phyloP scores from a whole-genome alignment of 2,329 filamentous ascomycete species.

The Cercospora zeae-maydis region DNA sequence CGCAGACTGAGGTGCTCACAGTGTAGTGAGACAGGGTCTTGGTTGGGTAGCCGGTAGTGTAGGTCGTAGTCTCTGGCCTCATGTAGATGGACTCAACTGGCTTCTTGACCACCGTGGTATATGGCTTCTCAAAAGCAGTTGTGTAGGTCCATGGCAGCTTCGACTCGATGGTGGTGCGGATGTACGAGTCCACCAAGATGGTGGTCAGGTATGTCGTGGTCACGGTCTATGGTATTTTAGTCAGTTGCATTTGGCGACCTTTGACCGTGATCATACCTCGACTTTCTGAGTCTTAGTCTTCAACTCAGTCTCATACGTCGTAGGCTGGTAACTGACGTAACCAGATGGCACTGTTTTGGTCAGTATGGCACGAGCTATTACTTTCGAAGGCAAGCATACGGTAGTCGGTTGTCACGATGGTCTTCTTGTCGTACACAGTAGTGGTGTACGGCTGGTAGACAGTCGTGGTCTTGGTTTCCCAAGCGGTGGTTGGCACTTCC shows the following conservation, averaged over 20 bases:
- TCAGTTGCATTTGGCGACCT: background rate
- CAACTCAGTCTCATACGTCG: background rate
- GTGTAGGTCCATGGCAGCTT: conserved; percentile 5
- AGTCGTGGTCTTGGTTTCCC: conserved; percentile 12
- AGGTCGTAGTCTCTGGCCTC: background rate
- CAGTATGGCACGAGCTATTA: background rate
- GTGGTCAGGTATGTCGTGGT: conserved; percentile 9
- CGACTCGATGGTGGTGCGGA: conserved; percentile 2
- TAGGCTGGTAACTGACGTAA: conserved; percentile 7
- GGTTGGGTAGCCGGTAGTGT: background rate
- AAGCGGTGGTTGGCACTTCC: conserved; percentile 8
- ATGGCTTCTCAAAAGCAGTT: conserved; percentile 7
- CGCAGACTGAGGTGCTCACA: conserved; percentile 5
- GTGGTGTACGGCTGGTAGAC: conserved; percentile 12
- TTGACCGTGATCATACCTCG: conserved; percentile 1
- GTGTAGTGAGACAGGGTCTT: conserved; percentile 6
- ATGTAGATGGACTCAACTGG: background rate
- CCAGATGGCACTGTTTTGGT: conserved; percentile 1
- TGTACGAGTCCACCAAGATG: background rate
- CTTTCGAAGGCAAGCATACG: background rate
- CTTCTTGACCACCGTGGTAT: conserved; percentile 6
- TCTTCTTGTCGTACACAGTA: conserved; percentile 6
- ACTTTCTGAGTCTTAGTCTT: conserved; percentile 13
- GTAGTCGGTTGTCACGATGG: conserved; percentile 5
- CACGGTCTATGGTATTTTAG: background rate